phyloP scores from a whole-genome alignment of 257 asterid species.

The Primulina tabacum region DNA sequence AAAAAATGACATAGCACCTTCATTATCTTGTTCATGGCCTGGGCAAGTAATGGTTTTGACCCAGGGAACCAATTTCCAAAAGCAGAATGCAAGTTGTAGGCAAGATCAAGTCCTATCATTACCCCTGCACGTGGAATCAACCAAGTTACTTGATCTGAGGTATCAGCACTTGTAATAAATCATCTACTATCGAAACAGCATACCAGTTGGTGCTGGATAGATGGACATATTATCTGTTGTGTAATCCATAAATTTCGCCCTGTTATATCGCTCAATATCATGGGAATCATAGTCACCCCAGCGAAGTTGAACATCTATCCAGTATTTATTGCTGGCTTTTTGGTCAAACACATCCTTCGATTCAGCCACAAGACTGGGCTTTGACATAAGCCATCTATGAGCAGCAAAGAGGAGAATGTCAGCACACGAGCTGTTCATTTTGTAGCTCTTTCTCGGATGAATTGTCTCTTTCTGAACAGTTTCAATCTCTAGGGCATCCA shows the following conservation, averaged over 20 bases:
- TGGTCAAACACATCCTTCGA: slow-evolving; percentile 98
- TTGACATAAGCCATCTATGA: slow-evolving; percentile 99
- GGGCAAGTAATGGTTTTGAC: slow-evolving; percentile 94
- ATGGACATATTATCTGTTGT: slow-evolving; percentile 98
- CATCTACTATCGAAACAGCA: slow-evolving; percentile 17
- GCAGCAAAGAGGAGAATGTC: slow-evolving; percentile 97
- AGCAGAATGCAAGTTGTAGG: slow-evolving; percentile 95
- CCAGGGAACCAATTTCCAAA: slow-evolving; percentile 99
- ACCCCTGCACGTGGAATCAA: slow-evolving; percentile 57
- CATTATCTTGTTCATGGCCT: slow-evolving; percentile 99
- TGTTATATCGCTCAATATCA: slow-evolving; percentile 91
- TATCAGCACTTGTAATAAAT: not conserved
- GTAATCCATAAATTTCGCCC: slow-evolving; percentile 98
- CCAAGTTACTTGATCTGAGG: not conserved
- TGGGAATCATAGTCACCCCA: slow-evolving; percentile 99
- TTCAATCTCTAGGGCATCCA: slow-evolving; percentile 96
- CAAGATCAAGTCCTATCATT: slow-evolving; percentile 97
- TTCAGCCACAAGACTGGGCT: slow-evolving; percentile 98
- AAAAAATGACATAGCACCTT: slow-evolving; percentile 48
- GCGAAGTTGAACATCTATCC: slow-evolving; percentile 98
- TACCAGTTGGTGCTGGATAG: slow-evolving; percentile 98
- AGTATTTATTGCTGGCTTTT: slow-evolving; percentile 95
- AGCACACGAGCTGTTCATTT: slow-evolving; percentile 99
- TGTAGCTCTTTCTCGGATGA: slow-evolving; percentile 98
- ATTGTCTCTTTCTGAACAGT: slow-evolving; percentile 99